Evolutionary conservation across 2,329 filamentous ascomycete genomes (phyloP), one percentile per base, ranked within the genome.

Genomic region (Venturia effusa): DNA sequence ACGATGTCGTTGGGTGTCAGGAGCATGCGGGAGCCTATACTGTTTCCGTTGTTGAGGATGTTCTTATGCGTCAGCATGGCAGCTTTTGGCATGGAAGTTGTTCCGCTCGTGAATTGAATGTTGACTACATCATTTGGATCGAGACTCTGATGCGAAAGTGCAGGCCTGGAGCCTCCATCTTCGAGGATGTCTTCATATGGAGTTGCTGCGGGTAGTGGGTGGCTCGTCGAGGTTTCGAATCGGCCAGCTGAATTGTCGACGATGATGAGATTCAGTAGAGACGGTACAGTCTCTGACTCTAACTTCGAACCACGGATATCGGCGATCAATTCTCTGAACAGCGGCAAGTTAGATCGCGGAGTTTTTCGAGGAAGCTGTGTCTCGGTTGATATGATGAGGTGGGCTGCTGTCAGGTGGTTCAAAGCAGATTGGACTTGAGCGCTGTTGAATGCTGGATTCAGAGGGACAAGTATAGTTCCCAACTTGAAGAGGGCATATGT

Each of bases 61-160:
- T 83, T 87, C 3, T 81, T 83, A 76, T 97, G 93, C 0, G 84
- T 87, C 39, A 99, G 82, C 78, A 92, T 95, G 1, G 93, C 93
- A 0, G 94, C 94, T 77, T 97, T 97, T 27, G 92, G 93, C 70
- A 84, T 81, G 0, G 89, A 90, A 0, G 94, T 97, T 0, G 94
- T 97, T n/a, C 93, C 94, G 0, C 88, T 93, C 0, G 94, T 99
- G 78, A 97, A 97, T 74, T 97, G 93, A 67, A 97, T 96, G 72
- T 97, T 97, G 68, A 95, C 87, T 2, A 88, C 85, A 61, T 97
- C 93, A 66, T 83, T 74, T 0, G 85, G 80, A 19, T 79, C 68
- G 1, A 88, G 78, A 0, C 77, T 77, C 30, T 79, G 73, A 75
- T 78, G 66, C 70, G 75, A 69, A 76, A 89, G 64, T 66, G 74